phyloP scores from a whole-genome alignment of 108 stramenopile species.

The Cyclotella baltica region DNA sequence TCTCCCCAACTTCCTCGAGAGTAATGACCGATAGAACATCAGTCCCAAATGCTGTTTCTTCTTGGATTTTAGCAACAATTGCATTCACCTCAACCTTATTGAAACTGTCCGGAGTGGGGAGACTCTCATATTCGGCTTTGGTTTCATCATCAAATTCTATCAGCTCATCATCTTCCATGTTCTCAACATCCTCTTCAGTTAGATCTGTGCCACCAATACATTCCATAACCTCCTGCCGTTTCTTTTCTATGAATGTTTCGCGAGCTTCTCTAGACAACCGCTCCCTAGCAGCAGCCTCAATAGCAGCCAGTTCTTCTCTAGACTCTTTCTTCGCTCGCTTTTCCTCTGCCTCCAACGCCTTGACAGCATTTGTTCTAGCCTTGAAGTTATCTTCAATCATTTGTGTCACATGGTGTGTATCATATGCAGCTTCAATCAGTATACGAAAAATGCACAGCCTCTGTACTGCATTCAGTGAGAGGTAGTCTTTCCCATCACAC shows the following conservation, averaged over 20 bases:
- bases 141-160: slow-evolving; percentile 89
- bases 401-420: slow-evolving; percentile 69
- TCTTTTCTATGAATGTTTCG: slow-evolving; percentile 80
- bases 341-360: slow-evolving; percentile 80
- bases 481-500: slow-evolving; percentile 71
- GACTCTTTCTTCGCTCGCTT: slow-evolving; percentile 79
- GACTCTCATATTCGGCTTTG: slow-evolving; percentile 82
- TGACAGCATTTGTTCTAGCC: slow-evolving; percentile 78
- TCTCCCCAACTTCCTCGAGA: slow-evolving; percentile 71
- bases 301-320: slow-evolving; percentile 75
- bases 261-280: slow-evolving; percentile 74
- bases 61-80: slow-evolving; percentile 75
- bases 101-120: slow-evolving; percentile 79
- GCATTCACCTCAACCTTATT: slow-evolving; percentile 78
- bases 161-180: slow-evolving; percentile 84
- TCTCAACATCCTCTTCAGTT: slow-evolving; percentile 76
- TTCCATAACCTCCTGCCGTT: slow-evolving; percentile 75
- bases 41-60: slow-evolving; percentile 84
- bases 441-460: slow-evolving; percentile 76
- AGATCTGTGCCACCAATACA: slow-evolving; percentile 75
- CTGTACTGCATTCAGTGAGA: slow-evolving; percentile 64
- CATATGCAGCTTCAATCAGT: slow-evolving; percentile 87
- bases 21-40: slow-evolving; percentile 71
- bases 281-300: slow-evolving; percentile 77
- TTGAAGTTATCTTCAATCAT: slow-evolving; percentile 85